A percentile compares a stretch with the other conserved stretches of the same genome.
Conservation (phyloP, 208 protist genomes). For the Trypanosoma cruzi region DNA sequence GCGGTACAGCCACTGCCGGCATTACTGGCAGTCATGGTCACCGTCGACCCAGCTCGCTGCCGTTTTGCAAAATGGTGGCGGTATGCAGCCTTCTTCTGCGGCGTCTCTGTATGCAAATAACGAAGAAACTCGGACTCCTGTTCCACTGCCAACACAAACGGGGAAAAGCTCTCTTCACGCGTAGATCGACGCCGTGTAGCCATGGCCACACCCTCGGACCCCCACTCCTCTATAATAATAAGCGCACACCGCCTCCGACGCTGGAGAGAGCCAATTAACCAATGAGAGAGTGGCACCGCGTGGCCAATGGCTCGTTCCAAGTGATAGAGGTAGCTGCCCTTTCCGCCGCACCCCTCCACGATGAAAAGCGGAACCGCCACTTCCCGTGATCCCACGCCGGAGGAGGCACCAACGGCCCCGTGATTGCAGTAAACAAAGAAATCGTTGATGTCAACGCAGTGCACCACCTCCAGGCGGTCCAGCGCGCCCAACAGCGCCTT, state of each 20-base stretch:
- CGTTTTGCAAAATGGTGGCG: neutral
- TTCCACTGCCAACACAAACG: conserved; percentile 3
- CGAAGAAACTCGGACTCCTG: conserved; percentile 18
- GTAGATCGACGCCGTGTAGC: neutral
- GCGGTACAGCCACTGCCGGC: neutral
- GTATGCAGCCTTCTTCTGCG: neutral
- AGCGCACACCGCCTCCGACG: conserved; percentile 60
- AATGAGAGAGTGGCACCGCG: conserved; percentile 45
- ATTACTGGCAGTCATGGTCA: neutral
- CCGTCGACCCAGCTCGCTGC: neutral
- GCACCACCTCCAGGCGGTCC: conserved; percentile 46
- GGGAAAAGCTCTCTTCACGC: neutral
- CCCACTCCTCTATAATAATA: conserved; percentile 51
- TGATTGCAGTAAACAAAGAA: conserved; percentile 27
- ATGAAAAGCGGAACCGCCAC: conserved; percentile 55
- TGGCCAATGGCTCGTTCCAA: conserved; percentile 55
- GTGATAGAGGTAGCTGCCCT: conserved; percentile 44
- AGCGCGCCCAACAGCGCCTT: conserved; percentile 37
- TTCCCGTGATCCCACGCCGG: neutral
- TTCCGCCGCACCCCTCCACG: conserved; percentile 45
- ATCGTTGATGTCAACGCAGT: conserved; percentile 42
- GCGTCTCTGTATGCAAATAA: conserved; percentile 6
- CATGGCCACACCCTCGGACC: neutral
- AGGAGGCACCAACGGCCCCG: neutral
- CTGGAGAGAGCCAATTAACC: conserved; percentile 60